These are phyloP conservation scores for Microcera coccophila DNA, from an alignment of 2,329 filamentous ascomycete species.

Conservation along the genomic window DNA sequence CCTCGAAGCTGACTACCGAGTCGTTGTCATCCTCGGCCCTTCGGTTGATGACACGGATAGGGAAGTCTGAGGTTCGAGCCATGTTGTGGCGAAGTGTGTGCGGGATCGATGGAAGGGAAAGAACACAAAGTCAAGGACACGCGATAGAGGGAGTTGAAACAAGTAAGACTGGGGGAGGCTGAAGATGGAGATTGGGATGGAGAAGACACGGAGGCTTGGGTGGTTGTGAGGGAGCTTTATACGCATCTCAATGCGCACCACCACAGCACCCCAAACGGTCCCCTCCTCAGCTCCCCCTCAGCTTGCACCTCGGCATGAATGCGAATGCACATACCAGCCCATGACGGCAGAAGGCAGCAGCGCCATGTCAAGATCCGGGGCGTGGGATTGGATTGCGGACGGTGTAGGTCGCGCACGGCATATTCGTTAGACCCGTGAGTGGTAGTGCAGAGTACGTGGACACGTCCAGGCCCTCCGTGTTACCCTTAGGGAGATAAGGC, in stretches of 20 bases:
- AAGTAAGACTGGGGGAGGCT: background rate
- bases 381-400: background rate
- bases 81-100: slow-evolving; percentile 4
- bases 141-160: background rate
- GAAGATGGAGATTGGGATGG: background rate
- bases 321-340: background rate
- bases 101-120: background rate
- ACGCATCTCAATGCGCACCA: background rate
- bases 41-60: slow-evolving; percentile 2
- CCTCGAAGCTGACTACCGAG: slow-evolving; percentile 24
- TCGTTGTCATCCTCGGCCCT: slow-evolving; percentile 17
- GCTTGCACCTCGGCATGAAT: background rate
- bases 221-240: too few relatives aligned
- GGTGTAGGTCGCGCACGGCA: background rate
- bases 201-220: background rate
- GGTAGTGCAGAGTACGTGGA: background rate
- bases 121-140: background rate
- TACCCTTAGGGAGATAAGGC: too few relatives aligned
- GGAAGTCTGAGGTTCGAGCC: slow-evolving; percentile 7
- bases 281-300: background rate
- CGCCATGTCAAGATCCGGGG: slow-evolving; percentile 4
- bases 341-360: slow-evolving; percentile 16
- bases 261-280: background rate
- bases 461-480: slow-evolving; percentile 1
- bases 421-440: too few relatives aligned